These are phyloP conservation scores for Epithemia pelagica DNA, from an alignment of 108 stramenopile species.

Conservation along the genomic window DNA sequence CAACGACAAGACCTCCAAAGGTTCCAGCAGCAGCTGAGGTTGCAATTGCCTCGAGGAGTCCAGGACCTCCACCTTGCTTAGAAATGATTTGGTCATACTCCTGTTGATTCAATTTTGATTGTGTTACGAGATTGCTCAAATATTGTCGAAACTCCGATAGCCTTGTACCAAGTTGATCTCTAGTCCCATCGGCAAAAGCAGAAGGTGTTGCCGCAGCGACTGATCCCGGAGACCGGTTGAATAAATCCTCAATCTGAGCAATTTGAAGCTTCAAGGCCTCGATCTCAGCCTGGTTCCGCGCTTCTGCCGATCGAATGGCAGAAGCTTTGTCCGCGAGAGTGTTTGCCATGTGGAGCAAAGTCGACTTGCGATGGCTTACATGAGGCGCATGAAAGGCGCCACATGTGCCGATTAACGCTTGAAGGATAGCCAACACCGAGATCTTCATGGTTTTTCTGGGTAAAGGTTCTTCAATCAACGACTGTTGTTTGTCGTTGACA, in stretches of 20 bases:
- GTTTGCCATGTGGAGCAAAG: background rate
- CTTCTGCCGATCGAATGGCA: background rate
- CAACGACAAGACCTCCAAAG: background rate
- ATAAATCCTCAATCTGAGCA: background rate
- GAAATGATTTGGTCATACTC: background rate
- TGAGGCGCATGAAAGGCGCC: too few species aligned
- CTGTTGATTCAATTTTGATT: background rate
- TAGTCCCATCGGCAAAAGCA: background rate
- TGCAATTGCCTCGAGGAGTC: background rate
- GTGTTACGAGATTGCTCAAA: background rate
- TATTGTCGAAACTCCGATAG: background rate
- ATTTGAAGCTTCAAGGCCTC: conserved; percentile 4
- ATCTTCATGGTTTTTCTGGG: too few species aligned
- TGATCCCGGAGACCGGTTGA: background rate
- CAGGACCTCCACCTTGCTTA: background rate
- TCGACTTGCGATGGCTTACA: too few species aligned
- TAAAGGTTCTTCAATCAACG: too few species aligned
- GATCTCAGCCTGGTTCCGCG: conserved; percentile 1
- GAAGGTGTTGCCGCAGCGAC: background rate
- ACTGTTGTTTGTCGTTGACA: too few species aligned
- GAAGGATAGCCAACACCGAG: too few species aligned
- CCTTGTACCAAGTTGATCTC: background rate
- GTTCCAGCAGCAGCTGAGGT: conserved; percentile 5
- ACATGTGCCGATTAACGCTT: too few species aligned
- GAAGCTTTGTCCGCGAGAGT: background rate